phyloP scores from a whole-genome alignment of 768 basidiomycete genomes.

The Mycena sanguinolenta region DNA sequence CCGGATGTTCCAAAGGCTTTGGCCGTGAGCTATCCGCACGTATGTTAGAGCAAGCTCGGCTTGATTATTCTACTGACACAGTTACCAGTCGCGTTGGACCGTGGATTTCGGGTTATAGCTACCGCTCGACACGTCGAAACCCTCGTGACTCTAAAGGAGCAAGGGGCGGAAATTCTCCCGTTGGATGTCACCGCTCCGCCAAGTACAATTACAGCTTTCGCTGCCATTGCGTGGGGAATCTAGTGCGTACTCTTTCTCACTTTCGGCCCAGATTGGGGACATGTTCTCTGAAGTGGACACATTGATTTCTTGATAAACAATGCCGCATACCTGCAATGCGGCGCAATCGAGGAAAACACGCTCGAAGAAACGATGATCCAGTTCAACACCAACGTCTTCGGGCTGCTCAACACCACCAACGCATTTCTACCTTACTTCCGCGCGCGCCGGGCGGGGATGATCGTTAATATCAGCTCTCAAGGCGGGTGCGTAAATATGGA shows the following conservation, averaged over 20 bases:
- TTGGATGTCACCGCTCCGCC: constrained; percentile 47
- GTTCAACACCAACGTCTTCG: constrained; percentile 51
- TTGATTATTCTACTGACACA: not conserved
- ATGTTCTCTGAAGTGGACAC: constrained; percentile 32
- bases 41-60: not conserved
- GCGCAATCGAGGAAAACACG: constrained; percentile 45
- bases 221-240: constrained; percentile 41
- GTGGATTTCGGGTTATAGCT: constrained; percentile 51
- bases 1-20: constrained; percentile 47
- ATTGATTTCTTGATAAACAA: constrained; percentile 52
- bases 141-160: constrained; percentile 41
- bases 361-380: constrained; percentile 27
- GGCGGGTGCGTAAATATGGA: constrained; percentile 20
- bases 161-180: constrained; percentile 43
- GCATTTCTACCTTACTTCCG: constrained; percentile 52
- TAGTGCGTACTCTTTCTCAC: constrained; percentile 30
- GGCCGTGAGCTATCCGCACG: constrained; percentile 44
- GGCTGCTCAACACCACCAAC: constrained; percentile 43
- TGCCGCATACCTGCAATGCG: constrained; percentile 45
- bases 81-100: constrained; percentile 21
- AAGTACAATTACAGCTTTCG: constrained; percentile 38
- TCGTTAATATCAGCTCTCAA: constrained; percentile 48
- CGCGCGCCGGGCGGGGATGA: constrained; percentile 44
- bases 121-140: constrained; percentile 44
- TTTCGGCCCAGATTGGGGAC: not conserved